phyloP scores from a whole-genome alignment of 805 yeast species.

The Starmera amethionina region DNA sequence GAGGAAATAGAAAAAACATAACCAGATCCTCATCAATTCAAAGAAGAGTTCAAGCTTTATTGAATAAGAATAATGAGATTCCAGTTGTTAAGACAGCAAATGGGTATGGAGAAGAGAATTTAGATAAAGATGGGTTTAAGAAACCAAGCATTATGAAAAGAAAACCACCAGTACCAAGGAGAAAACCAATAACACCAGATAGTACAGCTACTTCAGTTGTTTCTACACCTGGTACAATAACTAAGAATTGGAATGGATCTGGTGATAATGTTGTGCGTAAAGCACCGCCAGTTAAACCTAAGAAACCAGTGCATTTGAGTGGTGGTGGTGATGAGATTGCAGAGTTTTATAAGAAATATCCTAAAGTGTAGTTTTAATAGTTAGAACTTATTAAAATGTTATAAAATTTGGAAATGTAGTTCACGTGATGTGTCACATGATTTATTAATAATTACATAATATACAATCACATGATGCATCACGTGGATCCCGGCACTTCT shows the following conservation, averaged over 20 bases:
- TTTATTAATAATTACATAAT: too few species aligned
- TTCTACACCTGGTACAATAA: not conserved
- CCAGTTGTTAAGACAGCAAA: constrained; percentile 53
- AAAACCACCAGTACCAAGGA: constrained; percentile 10
- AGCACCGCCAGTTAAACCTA: constrained; percentile 54
- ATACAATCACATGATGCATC: too few species aligned
- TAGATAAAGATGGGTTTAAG: constrained; percentile 21
- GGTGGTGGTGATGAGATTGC: too few species aligned
- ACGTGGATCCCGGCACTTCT: too few species aligned
- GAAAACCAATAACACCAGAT: constrained; percentile 18
- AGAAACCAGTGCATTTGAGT: constrained; percentile 46
- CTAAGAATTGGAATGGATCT: not conserved
- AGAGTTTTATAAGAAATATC: too few species aligned
- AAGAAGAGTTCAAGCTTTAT: constrained; percentile 18
- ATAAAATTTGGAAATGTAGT: too few species aligned
- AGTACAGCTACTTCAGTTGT: constrained; percentile 13
- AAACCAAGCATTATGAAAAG: constrained; percentile 12
- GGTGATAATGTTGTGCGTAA: constrained; percentile 10
- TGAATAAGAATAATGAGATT: constrained; percentile 28
- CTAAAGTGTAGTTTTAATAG: too few species aligned
- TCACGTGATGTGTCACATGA: too few species aligned
- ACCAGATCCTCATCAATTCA: constrained; percentile 17
- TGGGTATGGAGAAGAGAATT: constrained; percentile 65
- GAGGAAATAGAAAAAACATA: constrained; percentile 1
- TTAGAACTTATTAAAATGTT: too few species aligned